Base-by-base conservation (phyloP, 331 rosid genomes). In the Quercus phellos region DNA sequence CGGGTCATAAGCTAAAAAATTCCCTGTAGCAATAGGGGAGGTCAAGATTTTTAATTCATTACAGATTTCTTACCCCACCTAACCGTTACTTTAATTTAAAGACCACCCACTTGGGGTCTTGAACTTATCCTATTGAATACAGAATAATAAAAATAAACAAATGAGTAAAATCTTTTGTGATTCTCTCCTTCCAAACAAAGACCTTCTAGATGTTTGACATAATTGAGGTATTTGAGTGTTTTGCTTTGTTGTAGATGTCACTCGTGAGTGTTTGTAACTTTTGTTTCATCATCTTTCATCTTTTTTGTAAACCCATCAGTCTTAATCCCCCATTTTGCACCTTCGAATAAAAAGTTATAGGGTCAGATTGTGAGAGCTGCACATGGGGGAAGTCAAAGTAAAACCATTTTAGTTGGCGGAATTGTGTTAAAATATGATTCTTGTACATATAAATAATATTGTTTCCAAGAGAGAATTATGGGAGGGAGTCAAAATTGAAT, bases 301-400 rank as follows among this genome's bases (percentile, higher is more conserved):
- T 38, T 38, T 38, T 51, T 54, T 51, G 61, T 60, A 75, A 76
- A 66, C 64, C 64, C 66, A 55, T 76, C 77, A 64, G 34, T 66
- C 38, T 50, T 55, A 51, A 56, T 77, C 75, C 75, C 78, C 51
- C 46, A 38, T 38, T 46, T 64, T 67, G 34, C 22, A 71, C 38
- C 78, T 51, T 78, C 50, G 70, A 53, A 46, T 72, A 35, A 78
- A 60, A 59, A 74, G 61, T 18, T 29, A 38, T 38, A 35, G 78
- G 58, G 38, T 9, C 53, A 46, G 53, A 46, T 46, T 46, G 53
- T 30, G 74, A 72, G 74, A 64, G 83, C 21, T 60, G 82, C 90
- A 84, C 83, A 86, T 84, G 86, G 88, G 70, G 38, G 13, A 78
- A 17, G 83, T 77, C 61, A 83, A 81, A 43, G 56, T 50, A 61